Evolutionary conservation across 192 early-diverging fungal species (phyloP).

Genomic region (Coemansia sp.): DNA sequence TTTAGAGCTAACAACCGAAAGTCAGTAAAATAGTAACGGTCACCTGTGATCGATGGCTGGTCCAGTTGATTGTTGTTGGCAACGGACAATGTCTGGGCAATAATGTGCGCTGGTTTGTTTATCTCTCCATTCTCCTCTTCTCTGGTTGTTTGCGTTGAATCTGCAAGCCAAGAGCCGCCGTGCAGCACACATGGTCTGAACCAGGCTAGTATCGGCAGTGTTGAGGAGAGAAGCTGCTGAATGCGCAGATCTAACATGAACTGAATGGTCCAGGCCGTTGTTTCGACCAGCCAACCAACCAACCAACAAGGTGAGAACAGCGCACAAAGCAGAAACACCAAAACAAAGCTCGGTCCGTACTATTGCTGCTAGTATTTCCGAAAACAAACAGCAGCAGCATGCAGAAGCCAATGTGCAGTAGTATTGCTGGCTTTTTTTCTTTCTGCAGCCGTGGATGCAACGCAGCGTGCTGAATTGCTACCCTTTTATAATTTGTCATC

Average conservation of each 20-base stretch:
- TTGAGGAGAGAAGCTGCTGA: not conserved
- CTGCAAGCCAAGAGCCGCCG: not conserved
- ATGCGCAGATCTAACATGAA: not conserved
- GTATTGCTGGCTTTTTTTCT: too few species aligned
- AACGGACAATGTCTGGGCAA: not conserved
- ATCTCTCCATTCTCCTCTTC: not conserved
- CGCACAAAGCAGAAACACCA: not conserved
- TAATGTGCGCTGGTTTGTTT: not conserved
- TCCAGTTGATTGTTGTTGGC: not conserved
- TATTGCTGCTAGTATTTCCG: not conserved
- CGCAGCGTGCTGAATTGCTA: too few species aligned
- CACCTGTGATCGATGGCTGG: too few species aligned
- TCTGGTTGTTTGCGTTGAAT: not conserved
- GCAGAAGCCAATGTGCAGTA: too few species aligned
- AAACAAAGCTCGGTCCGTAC: not conserved
- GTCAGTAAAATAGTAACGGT: not conserved
- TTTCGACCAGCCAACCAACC: not conserved
- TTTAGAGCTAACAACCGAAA: too few species aligned
- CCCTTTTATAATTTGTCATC: too few species aligned
- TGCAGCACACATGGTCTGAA: not conserved
- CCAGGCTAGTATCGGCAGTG: not conserved
- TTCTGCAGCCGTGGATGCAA: too few species aligned
- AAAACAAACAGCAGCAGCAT: not conserved
- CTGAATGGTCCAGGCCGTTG: not conserved
- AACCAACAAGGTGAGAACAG: not conserved